A percentile compares a stretch with the other conserved stretches of the same genome.
phyloP scores from a whole-genome alignment of 768 basidiomycete genomes.

The Mycena albidolilacea region DNA sequence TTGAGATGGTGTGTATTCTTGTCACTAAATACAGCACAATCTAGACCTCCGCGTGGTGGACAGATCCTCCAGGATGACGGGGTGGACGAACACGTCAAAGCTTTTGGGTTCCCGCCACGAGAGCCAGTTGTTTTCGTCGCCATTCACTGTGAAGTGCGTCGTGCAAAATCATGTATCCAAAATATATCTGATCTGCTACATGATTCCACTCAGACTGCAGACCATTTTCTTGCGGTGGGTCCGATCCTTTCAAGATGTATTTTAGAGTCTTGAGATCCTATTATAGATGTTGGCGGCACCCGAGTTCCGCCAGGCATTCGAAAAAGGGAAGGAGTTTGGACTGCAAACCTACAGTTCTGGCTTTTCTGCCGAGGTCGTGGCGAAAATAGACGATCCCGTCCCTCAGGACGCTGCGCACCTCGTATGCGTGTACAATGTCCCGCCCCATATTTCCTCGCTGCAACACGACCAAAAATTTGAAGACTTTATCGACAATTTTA shows the following conservation, averaged over 20 bases:
- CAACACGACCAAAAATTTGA: not conserved
- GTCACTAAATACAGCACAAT: not conserved
- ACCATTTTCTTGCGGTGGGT: not conserved
- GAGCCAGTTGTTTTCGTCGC: not conserved
- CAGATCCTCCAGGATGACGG: not conserved
- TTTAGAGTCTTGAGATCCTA: not conserved
- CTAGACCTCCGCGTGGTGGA: not conserved
- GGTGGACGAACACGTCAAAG: not conserved
- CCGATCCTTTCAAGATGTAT: not conserved
- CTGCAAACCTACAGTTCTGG: not conserved
- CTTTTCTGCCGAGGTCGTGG: not conserved
- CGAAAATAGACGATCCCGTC: not conserved
- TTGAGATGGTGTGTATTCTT: not conserved
- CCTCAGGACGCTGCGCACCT: not conserved
- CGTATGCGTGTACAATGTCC: not conserved
- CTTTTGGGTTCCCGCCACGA: not conserved
- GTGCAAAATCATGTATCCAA: not conserved
- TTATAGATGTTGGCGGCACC: not conserved
- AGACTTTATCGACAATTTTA: not conserved
- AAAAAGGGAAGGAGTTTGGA: not conserved
- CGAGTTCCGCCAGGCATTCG: not conserved
- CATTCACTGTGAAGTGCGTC: not conserved
- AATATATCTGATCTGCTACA: not conserved
- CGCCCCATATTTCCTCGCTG: not conserved
- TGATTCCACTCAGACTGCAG: not conserved